Percentiles rank a stretch among this genome's conserved stretches.
Evolutionary conservation across 176 grass and related monocot species (phyloP).

Genomic region (Oryza glaberrima): DNA sequence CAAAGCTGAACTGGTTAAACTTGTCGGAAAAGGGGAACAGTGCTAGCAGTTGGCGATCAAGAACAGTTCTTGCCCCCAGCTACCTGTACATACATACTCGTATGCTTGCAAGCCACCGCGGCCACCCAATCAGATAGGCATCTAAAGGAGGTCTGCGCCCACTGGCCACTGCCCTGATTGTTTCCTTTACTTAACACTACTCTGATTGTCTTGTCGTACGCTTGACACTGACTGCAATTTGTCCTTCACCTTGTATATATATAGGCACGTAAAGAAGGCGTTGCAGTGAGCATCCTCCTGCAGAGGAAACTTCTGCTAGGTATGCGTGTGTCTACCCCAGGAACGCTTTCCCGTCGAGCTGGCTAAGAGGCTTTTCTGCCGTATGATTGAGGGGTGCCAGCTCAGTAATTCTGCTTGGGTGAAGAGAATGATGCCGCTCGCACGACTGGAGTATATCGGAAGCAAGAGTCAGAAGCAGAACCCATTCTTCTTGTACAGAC

Average conservation of each 20-base stretch:
- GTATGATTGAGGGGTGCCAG: not conserved
- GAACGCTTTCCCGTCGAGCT: conserved; percentile 6
- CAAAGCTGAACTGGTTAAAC: conserved; percentile 81
- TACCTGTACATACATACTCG: conserved; percentile 6
- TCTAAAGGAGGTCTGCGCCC: not conserved
- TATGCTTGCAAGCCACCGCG: not conserved
- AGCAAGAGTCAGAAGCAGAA: not conserved
- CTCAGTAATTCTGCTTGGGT: too few species aligned
- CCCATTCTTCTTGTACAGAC: not conserved
- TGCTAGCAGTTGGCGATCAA: not conserved
- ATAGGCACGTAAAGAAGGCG: not conserved
- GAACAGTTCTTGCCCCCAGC: not conserved
- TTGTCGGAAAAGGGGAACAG: conserved; percentile 62
- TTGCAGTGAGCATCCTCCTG: not conserved
- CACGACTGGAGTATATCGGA: not conserved
- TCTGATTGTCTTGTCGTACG: not conserved
- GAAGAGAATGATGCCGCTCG: conserved; percentile 3
- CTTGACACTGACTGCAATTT: not conserved
- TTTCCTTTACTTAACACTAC: not conserved
- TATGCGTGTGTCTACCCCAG: not conserved
- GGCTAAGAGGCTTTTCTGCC: not conserved
- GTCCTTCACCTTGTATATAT: not conserved
- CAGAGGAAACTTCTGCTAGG: not conserved
- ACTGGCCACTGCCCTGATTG: not conserved
- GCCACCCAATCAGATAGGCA: not conserved